Conservation (phyloP, 352 stramenopile genomes). For the Globisporangium takayamanum region DNA sequence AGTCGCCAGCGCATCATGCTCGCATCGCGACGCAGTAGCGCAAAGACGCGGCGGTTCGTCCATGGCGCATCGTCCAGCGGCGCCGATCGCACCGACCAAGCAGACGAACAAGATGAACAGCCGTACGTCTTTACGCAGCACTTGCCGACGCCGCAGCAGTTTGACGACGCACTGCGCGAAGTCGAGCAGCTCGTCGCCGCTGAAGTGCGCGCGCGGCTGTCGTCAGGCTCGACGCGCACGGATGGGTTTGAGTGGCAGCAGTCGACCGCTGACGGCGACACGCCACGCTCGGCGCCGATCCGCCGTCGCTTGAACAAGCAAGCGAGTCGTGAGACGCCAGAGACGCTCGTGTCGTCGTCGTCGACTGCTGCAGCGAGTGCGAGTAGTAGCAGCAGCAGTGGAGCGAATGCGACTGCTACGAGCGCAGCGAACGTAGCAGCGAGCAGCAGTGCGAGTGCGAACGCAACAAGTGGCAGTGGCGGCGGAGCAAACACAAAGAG, state of each 20-base stretch:
- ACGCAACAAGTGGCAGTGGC: constrained; percentile 10
- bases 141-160: constrained; percentile 57
- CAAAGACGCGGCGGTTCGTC: too few species aligned
- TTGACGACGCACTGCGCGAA: constrained; percentile 76
- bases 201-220: constrained; percentile 79
- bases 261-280: constrained; percentile 20
- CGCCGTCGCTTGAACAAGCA: constrained; percentile 44
- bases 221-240: constrained; percentile 78
- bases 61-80: background rate
- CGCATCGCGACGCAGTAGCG: background rate
- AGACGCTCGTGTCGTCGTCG: constrained; percentile 11
- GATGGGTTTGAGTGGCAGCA: constrained; percentile 72
- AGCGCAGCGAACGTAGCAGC: too few species aligned
- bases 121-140: constrained; percentile 85
- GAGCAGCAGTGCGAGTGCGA: background rate
- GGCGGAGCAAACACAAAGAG: constrained; percentile 3
- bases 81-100: constrained; percentile 14
- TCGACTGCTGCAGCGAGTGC: constrained; percentile 1
- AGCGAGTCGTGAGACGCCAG: constrained; percentile 33
- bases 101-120: constrained; percentile 22
- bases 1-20: constrained; percentile 28
- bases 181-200: constrained; percentile 75
- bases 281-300: constrained; percentile 9
- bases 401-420: background rate
- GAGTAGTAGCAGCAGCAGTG: constrained; percentile 5